A percentile compares a stretch with the other conserved stretches of the same genome.
These are phyloP conservation scores for Ustanciosporium gigantosporum DNA, from an alignment of 1,284 basidiomycete species.

Conservation along the genomic window DNA sequence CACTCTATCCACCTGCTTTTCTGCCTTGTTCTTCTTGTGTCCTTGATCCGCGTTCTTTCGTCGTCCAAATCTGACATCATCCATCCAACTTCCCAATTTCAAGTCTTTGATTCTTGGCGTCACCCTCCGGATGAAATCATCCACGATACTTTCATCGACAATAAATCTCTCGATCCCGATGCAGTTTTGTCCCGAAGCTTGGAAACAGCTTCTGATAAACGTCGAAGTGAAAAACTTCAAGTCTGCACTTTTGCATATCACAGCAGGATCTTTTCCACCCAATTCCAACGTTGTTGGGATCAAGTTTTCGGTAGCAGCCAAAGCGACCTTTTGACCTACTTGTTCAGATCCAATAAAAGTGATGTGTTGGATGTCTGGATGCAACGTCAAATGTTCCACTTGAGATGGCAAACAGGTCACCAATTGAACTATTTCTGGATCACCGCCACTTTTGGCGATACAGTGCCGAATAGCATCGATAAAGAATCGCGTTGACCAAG, in stretches of 20 bases:
- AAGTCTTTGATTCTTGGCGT: conserved; percentile 42
- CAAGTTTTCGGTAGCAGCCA: conserved; percentile 79
- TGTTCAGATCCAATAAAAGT: conserved; percentile 89
- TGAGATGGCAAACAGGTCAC: conserved; percentile 86
- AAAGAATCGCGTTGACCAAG: conserved; percentile 49
- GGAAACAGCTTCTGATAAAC: conserved; percentile 62
- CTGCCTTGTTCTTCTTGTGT: not conserved
- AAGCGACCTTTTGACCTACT: conserved; percentile 81
- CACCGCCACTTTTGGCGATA: conserved; percentile 71
- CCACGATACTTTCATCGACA: conserved; percentile 76
- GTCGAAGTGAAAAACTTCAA: conserved; percentile 64
- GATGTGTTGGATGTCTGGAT: conserved; percentile 73
- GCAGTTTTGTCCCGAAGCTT: conserved; percentile 93
- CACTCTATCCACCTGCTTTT: conserved; percentile 51
- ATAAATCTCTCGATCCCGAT: conserved; percentile 86
- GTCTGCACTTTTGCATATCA: conserved; percentile 65
- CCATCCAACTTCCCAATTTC: conserved; percentile 47
- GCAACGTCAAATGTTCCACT: conserved; percentile 78
- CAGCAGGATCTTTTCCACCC: conserved; percentile 69
- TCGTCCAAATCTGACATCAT: conserved; percentile 45
- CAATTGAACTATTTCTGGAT: conserved; percentile 66
- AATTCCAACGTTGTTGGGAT: conserved; percentile 89
- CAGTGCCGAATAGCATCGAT: conserved; percentile 67
- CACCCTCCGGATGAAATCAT: conserved; percentile 67
- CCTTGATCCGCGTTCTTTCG: not conserved